Evolutionary conservation across 2,329 filamentous ascomycete genomes (phyloP), one percentile per base, ranked within the genome.

Genomic region (Torrubiellomyces zombiae): DNA sequence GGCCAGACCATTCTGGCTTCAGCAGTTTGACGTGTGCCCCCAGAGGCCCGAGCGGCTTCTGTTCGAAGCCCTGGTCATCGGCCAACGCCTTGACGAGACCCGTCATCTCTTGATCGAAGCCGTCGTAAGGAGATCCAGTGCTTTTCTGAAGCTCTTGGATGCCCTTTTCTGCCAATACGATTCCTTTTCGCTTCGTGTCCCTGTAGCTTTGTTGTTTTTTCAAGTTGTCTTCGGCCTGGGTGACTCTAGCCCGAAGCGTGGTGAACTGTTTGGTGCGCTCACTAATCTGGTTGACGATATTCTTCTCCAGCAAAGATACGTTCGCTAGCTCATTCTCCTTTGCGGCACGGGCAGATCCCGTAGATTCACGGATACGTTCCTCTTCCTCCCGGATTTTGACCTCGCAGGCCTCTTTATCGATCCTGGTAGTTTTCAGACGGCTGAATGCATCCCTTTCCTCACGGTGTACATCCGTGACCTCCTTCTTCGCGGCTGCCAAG

Each of bases 1-100:
- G 71, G 1, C 68, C 65, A 2, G 75, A 77, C 89, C 89, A 98
- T 38, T 80, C 63, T 1, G 80, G 76, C 36, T 86, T 74, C 18
- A 71, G 55, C 14, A 98, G 56, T 35, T 71, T 73, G 25, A 98
- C 63, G 40, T 89, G 67, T 14, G 71, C 58, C 16, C 85, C 89
- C 9, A 95, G 58, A 1, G 89, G 89, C 0, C 89, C 89, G 17
- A 95, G 58, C 3, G 89, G 89, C 32, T 65, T 74, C 21, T 66
- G 55, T 14, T 58, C 55, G 42, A 91, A 95, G 0, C 71, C 60
- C 3, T 34, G 48, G 29, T 92, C 80, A n/a, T 58, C 54, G 5
- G 69, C 60, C 32, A 95, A 79, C n/a, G 63, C 63, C 26, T 53
- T 58, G 6, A 91, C 51, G 3, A 94, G 63, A 2, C 57, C 51